A percentile compares a stretch with the other conserved stretches of the same genome.
phyloP scores from a whole-genome alignment of 1,284 basidiomycete species.

The Moniliella sp. region DNA sequence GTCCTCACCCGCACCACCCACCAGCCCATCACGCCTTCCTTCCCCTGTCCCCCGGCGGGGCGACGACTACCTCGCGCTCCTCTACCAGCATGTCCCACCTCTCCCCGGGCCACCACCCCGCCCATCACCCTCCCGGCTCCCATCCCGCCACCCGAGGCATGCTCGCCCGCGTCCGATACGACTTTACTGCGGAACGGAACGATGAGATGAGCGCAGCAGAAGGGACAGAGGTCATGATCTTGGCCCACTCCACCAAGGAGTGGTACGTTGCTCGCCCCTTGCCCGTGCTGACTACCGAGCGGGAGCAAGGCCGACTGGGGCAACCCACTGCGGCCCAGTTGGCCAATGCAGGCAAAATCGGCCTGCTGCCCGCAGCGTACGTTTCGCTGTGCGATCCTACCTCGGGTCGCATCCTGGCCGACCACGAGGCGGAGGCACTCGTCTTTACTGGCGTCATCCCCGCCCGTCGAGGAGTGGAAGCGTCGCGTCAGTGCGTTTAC shows the following conservation, averaged over 20 bases:
- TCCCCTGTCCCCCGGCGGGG: no score
- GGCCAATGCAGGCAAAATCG: no score
- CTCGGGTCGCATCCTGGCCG: conserved; percentile 43
- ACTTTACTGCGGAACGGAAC: conserved; percentile 75
- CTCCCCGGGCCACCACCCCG: conserved; percentile 6
- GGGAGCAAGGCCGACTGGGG: conserved; percentile 70
- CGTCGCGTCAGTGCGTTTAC: no score
- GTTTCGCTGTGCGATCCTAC: conserved; percentile 82
- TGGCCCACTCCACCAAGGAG: conserved; percentile 26
- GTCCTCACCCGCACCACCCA: conserved; percentile 20
- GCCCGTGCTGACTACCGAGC: no score
- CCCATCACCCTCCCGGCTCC: conserved; percentile 10
- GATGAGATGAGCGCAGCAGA: conserved; percentile 87
- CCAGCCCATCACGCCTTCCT: conserved; percentile 1
- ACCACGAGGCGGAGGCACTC: conserved; percentile 53
- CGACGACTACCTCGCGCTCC: neutral
- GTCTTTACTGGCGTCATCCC: conserved; percentile 70
- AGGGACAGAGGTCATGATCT: conserved; percentile 65
- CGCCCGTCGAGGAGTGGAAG: conserved; percentile 93
- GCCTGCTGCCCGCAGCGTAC: conserved; percentile 84
- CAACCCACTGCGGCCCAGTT: no score
- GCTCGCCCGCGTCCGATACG: conserved; percentile 83
- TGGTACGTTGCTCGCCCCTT: conserved; percentile 5
- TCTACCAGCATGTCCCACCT: neutral
- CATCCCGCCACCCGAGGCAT: conserved; percentile 24